Conservation (phyloP, 2,329 filamentous ascomycete genomes). For the Cladorrhinum sp. region DNA sequence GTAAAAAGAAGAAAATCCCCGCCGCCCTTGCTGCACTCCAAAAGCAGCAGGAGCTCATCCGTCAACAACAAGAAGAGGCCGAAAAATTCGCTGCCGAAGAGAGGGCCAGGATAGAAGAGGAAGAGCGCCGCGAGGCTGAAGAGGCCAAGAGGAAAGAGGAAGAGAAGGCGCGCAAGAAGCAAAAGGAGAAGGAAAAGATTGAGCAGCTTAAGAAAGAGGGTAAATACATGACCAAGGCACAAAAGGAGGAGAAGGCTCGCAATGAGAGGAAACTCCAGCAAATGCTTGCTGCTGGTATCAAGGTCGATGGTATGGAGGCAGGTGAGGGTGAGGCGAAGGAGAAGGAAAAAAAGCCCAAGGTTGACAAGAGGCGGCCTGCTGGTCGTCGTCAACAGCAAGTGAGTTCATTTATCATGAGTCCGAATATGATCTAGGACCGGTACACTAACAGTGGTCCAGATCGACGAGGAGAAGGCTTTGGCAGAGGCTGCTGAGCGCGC, state of each 20-base stretch:
- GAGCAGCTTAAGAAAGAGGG: conserved; percentile 86
- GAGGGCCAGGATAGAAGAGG: conserved; percentile 61
- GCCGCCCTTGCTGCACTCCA: conserved; percentile 70
- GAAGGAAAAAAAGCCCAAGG: conserved; percentile 70
- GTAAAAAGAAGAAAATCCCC: conserved; percentile 86
- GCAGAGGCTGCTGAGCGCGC: conserved; percentile 76
- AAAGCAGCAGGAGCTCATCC: conserved; percentile 79
- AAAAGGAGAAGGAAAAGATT: conserved; percentile 80
- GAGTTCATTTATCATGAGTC: no score
- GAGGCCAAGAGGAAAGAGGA: conserved; percentile 69
- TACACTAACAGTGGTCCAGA: no score
- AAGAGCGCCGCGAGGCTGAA: conserved; percentile 63
- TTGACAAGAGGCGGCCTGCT: conserved; percentile 65
- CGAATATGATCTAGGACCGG: no score
- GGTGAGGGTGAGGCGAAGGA: conserved; percentile 57
- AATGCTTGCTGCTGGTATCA: conserved; percentile 75
- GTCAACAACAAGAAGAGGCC: conserved; percentile 61
- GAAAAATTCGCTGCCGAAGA: conserved; percentile 60
- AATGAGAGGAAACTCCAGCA: conserved; percentile 80
- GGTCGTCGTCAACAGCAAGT: conserved; percentile 62
- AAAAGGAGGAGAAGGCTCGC: conserved; percentile 76
- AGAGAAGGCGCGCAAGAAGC: conserved; percentile 73
- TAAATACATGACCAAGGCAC: conserved; percentile 81
- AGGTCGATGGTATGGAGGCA: conserved; percentile 59
- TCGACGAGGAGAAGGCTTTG: conserved; percentile 76